These are phyloP conservation scores for Rhizophora mangle DNA, from an alignment of 345 rosid species.

Conservation along the genomic window DNA sequence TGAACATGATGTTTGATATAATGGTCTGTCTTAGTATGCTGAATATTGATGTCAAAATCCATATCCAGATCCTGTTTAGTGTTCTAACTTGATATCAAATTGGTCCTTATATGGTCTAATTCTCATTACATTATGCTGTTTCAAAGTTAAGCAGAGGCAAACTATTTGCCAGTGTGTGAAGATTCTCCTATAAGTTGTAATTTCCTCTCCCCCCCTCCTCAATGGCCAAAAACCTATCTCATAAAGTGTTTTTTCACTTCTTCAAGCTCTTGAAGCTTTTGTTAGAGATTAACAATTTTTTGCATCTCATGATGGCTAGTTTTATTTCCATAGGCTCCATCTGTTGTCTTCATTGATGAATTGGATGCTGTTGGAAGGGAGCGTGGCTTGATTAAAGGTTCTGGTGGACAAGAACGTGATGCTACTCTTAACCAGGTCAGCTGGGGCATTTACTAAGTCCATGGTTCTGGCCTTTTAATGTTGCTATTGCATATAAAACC, in stretches of 20 bases:
- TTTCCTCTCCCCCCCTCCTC: too few species aligned
- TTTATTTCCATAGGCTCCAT: slow-evolving; percentile 61
- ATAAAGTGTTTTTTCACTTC: background rate
- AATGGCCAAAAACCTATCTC: too few species aligned
- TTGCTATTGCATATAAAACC: slow-evolving; percentile 1
- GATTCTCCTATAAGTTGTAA: too few species aligned
- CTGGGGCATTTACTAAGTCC: background rate
- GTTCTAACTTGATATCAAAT: background rate
- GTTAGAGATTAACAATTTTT: background rate
- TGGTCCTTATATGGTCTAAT: background rate
- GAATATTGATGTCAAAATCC: background rate
- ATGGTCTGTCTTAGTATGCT: background rate
- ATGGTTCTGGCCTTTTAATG: background rate
- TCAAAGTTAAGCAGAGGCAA: background rate
- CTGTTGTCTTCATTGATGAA: slow-evolving; percentile 91
- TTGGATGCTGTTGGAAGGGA: slow-evolving; percentile 97
- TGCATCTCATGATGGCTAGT: slow-evolving; percentile 3
- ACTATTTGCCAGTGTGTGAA: background rate
- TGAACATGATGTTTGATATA: slow-evolving; percentile 8
- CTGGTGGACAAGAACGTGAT: slow-evolving; percentile 98
- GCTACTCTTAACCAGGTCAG: slow-evolving; percentile 97
- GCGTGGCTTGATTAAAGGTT: slow-evolving; percentile 91
- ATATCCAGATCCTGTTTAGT: background rate
- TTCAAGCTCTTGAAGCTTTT: background rate
- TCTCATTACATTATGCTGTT: background rate